Evolutionary conservation across 2,329 filamentous ascomycete species (phyloP).

Genomic region (Tolypocladium nubicola): DNA sequence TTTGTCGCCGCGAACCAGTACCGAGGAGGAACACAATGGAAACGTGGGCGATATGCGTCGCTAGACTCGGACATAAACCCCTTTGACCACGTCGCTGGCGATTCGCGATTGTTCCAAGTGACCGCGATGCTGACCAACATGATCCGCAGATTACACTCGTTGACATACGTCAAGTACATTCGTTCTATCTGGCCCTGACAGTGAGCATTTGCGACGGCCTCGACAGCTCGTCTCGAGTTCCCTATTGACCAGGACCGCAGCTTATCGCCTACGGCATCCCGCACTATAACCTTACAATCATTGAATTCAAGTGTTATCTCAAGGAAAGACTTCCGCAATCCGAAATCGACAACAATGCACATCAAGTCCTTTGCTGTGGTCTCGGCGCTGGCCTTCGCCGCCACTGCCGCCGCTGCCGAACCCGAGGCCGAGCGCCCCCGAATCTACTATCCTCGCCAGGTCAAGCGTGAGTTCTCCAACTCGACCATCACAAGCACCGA

Average conservation of each 20-base stretch:
- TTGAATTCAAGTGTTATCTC: slow-evolving; percentile 2
- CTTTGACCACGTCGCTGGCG: neutral
- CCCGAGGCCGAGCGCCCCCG: slow-evolving; percentile 33
- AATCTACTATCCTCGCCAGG: slow-evolving; percentile 47
- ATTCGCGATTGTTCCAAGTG: neutral
- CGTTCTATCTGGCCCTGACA: slow-evolving; percentile 41
- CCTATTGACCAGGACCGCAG: slow-evolving; percentile 1
- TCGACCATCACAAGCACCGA: slow-evolving; percentile 23
- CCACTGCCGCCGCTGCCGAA: slow-evolving; percentile 33
- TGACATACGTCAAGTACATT: slow-evolving; percentile 51
- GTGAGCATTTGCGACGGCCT: slow-evolving; percentile 11
- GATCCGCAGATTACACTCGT: slow-evolving; percentile 31
- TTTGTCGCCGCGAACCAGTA: neutral
- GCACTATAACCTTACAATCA: slow-evolving; percentile 9
- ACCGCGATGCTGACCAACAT: slow-evolving; percentile 5
- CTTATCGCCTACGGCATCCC: slow-evolving; percentile 1
- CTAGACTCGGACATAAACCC: neutral
- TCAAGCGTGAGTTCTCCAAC: slow-evolving; percentile 41
- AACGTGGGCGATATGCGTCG: neutral
- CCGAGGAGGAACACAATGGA: neutral
- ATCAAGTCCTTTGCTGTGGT: slow-evolving; percentile 33
- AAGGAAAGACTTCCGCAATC: neutral
- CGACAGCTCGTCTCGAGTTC: neutral
- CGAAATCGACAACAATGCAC: slow-evolving; percentile 32
- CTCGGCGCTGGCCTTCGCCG: slow-evolving; percentile 31